Base-by-base conservation (phyloP, 2,329 filamentous ascomycete species). In the Arthrinium puccinioides region DNA sequence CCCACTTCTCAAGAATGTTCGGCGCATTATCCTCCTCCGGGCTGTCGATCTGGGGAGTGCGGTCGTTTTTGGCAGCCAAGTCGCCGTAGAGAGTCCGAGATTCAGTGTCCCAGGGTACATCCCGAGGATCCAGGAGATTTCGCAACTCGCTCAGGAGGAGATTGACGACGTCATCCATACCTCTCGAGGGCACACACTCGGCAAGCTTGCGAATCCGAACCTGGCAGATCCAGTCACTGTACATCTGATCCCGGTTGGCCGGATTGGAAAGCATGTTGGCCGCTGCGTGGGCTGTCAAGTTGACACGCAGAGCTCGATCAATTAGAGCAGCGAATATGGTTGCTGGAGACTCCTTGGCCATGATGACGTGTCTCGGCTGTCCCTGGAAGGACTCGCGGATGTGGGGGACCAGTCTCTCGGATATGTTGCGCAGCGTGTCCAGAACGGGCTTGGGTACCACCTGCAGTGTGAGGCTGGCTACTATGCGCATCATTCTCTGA, bases 221-320 rank as follows among this genome's bases (percentile, higher is more conserved):
- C 63, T 76, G 74, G 3, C 69, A 78, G 27, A 87, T 79, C 81
- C 89, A 95, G 54, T 98, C 92, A 35, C 83, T 70, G 68, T 92
- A 96, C 92, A 98, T 97, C 53, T 92, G 84, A 47, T 92, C 87
- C 38, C 92, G 79, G 56, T 94, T 94, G 31, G 87, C 84, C 14
- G 87, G 81, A 52, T 90, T 87, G 7, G 87, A 87, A 10, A 98
- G 72, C 75, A 95, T 88, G 45, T 92, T 94, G 16, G 89, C 90
- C 2, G 90, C 88, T 2, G 92, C 89, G 55, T 97, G 90, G 3
- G 92, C 92, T 15, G 90, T 87, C 41, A 92, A 75, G 54, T 98
- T 98, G 42, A 96, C 92, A 40, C 89, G 79, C 24, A 97, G 72
- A 52, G 92, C 83, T 34, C 92, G 84, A 54, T 90, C 85, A 14